These are phyloP conservation scores for Gonium pectorale DNA, from an alignment of 139 green algal genomes.

Conservation along the genomic window DNA sequence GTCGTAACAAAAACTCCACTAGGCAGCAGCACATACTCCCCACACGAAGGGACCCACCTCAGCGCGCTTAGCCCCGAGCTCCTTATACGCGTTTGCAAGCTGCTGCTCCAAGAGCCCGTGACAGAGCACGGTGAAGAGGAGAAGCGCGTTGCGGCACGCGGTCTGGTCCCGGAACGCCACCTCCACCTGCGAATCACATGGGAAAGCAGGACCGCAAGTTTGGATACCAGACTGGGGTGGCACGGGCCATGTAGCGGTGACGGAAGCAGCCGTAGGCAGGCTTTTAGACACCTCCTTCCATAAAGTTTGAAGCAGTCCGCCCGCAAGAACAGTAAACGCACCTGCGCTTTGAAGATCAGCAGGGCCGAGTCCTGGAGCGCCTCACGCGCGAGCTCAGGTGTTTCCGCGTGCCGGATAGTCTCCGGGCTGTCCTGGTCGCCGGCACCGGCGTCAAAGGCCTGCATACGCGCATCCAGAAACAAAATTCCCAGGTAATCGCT, in stretches of 20 bases:
- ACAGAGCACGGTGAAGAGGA: conserved; percentile 63
- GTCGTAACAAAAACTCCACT: too few species aligned
- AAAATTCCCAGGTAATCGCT: too few species aligned
- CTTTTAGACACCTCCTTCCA: too few species aligned
- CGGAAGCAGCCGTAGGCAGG: too few species aligned
- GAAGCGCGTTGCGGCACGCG: conserved; percentile 65
- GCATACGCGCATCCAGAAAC: too few species aligned
- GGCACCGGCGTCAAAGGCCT: conserved; percentile 30
- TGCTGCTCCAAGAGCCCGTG: conserved; percentile 64
- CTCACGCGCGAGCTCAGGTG: conserved; percentile 66
- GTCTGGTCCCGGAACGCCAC: conserved; percentile 69
- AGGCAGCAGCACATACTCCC: too few species aligned
- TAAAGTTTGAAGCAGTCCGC: too few species aligned
- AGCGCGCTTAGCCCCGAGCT: conserved; percentile 56
- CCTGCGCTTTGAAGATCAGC: conserved; percentile 69
- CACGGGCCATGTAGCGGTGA: not conserved
- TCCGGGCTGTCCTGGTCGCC: conserved; percentile 45
- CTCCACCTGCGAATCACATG: conserved; percentile 36
- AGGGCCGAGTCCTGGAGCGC: conserved; percentile 60
- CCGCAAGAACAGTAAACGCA: too few species aligned
- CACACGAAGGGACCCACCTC: conserved; percentile 52
- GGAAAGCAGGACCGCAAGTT: too few species aligned
- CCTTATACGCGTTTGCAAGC: conserved; percentile 56
- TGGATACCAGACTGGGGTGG: too few species aligned
- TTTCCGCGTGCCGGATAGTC: conserved; percentile 69